phyloP scores from a whole-genome alignment of 768 basidiomycete genomes.

The Suillus alpinus region DNA sequence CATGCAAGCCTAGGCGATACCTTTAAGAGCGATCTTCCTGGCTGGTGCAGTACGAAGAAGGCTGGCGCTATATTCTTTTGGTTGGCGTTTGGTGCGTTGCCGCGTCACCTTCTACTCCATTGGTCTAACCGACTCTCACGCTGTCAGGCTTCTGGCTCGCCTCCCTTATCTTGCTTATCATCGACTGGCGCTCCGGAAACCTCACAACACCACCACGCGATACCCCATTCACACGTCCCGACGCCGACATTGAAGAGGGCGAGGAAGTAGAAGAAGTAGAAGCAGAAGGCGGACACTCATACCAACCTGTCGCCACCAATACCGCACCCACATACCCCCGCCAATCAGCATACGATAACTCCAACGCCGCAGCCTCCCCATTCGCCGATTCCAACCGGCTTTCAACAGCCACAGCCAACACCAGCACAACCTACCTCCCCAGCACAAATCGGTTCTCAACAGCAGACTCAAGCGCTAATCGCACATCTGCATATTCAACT shows the following conservation, averaged over 20 bases:
- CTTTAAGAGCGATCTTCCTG: slow-evolving; percentile 65
- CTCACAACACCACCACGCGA: slow-evolving; percentile 50
- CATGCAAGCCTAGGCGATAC: slow-evolving; percentile 63
- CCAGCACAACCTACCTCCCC: slow-evolving; percentile 3
- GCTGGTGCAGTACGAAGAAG: slow-evolving; percentile 93
- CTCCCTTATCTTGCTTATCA: slow-evolving; percentile 60
- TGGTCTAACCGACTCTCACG: slow-evolving; percentile 4
- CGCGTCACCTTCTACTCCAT: not conserved
- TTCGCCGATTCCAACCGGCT: slow-evolving; percentile 54
- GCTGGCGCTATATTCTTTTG: slow-evolving; percentile 89
- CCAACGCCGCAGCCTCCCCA: slow-evolving; percentile 27
- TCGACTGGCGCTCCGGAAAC: slow-evolving; percentile 78
- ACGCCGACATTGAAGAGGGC: slow-evolving; percentile 46
- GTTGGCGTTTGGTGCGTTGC: slow-evolving; percentile 67
- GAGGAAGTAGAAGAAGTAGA: slow-evolving; percentile 52
- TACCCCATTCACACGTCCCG: slow-evolving; percentile 71
- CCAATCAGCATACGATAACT: slow-evolving; percentile 23
- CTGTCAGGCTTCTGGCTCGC: slow-evolving; percentile 69
- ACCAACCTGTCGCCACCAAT: slow-evolving; percentile 41
- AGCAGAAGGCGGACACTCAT: slow-evolving; percentile 36
- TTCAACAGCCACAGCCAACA: slow-evolving; percentile 18
- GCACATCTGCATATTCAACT: slow-evolving; percentile 19
- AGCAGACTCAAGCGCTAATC: slow-evolving; percentile 12
- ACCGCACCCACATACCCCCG: slow-evolving; percentile 21
- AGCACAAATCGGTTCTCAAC: slow-evolving; percentile 23